Base-by-base conservation (phyloP, 495 filamentous ascomycete genomes). In the Penicillium desertorum region DNA sequence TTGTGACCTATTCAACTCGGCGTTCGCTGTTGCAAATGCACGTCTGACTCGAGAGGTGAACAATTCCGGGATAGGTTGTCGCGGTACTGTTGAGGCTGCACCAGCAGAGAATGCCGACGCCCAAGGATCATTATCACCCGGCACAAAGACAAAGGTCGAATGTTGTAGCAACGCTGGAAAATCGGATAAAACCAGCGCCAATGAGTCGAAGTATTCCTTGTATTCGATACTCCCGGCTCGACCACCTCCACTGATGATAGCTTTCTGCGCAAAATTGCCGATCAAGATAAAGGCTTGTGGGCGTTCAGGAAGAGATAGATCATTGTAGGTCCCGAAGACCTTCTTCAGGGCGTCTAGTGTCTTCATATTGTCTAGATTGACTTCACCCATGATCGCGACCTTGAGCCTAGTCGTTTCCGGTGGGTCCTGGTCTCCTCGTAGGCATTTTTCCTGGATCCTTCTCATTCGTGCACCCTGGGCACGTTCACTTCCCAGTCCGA, bases 91-190 rank as follows among this genome's bases (percentile, higher is more conserved):
- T 1, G 86, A 81, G 1, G 89, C 82, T 42, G 91, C 87, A n/a
- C 94, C 94, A 12, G 84, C 86, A 2, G 87, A 87, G 71, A 96
- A 96, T 3, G 90, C 82, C 0, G 91, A 93, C 23, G 84, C 76
- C 94, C 94, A 98, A 11, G 92, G 91, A 67, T 98, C 94, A 69
- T 96, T 95, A 67, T 97, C 93, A 41, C 93, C 93, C 2, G 94
- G 94, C 0, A 98, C 88, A 62, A 98, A 96, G 12, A 96, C 73
- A 62, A 96, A 95, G 0, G 89, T 92, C 3, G 89, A 85, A 19
- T 80, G 76, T 34, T 86, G 85, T n/a, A 96, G 79, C 7, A 98
- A 76, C 0, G 80, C 78, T n/a, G 89, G 91, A 70, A 90, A 96
- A 42, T 98, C 91, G 8, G 88, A 79, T n/a, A 98, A 75, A 1